Conservation (phyloP, 2,329 filamentous ascomycete genomes). For the Lachnellula arida region DNA sequence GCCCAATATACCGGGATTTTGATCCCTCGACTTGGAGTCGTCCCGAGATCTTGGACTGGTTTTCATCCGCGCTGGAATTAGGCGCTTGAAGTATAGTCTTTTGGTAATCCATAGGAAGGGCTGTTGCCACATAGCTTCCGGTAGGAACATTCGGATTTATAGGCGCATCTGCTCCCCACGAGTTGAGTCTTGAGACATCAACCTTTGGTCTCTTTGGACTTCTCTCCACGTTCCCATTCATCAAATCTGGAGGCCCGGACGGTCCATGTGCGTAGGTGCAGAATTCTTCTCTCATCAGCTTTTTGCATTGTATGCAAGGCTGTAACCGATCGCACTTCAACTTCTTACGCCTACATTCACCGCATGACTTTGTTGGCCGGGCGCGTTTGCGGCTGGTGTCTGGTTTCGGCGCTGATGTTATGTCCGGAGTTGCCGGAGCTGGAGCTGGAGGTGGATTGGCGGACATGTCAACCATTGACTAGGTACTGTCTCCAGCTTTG, state of each 20-base stretch:
- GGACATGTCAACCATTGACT: not conserved
- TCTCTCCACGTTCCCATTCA: not conserved
- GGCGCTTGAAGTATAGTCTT: not conserved
- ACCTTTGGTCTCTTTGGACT: slow-evolving; percentile 2
- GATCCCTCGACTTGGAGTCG: not conserved
- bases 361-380: slow-evolving; percentile 51
- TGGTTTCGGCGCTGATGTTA: not conserved
- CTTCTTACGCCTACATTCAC: slow-evolving; percentile 53
- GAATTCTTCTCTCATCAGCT: slow-evolving; percentile 2
- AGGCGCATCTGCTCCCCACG: not conserved
- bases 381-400: slow-evolving; percentile 31
- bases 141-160: not conserved
- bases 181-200: slow-evolving; percentile 2
- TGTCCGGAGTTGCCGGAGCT: not conserved
- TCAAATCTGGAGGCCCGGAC: not conserved
- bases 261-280: slow-evolving; percentile 4
- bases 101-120: not conserved
- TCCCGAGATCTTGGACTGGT: not conserved
- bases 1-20: slow-evolving; percentile 5
- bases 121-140: not conserved
- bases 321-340: slow-evolving; percentile 49
- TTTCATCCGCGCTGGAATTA: not conserved
- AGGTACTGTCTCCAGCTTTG: too few relatives aligned
- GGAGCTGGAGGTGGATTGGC: not conserved
- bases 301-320: slow-evolving; percentile 49